Evolutionary conservation across 805 yeast genomes (phyloP).

Genomic region (Saturnispora sanitii): DNA sequence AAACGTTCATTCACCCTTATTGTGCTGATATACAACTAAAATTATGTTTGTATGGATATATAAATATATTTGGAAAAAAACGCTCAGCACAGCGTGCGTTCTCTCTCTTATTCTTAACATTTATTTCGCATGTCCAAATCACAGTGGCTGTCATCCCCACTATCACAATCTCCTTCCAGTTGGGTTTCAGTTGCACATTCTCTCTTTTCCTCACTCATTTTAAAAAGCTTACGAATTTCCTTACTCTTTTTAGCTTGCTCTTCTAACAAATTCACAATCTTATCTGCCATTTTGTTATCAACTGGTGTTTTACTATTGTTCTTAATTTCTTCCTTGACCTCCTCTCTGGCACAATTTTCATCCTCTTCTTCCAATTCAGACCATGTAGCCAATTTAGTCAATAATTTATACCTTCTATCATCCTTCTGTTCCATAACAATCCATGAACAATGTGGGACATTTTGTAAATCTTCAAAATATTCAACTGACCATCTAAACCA

Average conservation of each 20-base stretch:
- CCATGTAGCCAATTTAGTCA: conserved; percentile 66
- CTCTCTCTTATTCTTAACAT: background rate
- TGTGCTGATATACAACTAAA: too few species aligned
- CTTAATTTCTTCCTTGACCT: conserved; percentile 19
- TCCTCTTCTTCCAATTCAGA: conserved; percentile 36
- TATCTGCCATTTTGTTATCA: conserved; percentile 23
- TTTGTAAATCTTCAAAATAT: conserved; percentile 71
- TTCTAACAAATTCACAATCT: conserved; percentile 36
- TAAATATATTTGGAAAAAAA: too few species aligned
- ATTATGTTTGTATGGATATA: too few species aligned
- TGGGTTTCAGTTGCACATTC: background rate
- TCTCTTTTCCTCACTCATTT: background rate
- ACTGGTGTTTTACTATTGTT: conserved; percentile 13
- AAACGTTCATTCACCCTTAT: too few species aligned
- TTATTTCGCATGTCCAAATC: conserved; percentile 3
- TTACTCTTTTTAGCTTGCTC: conserved; percentile 20
- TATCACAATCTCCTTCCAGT: background rate
- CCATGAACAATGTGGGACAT: conserved; percentile 78
- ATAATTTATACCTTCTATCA: conserved; percentile 43
- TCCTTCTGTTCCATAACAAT: conserved; percentile 61
- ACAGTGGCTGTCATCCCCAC: conserved; percentile 6
- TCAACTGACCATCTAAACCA: conserved; percentile 94
- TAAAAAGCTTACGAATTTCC: conserved; percentile 3
- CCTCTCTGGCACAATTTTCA: conserved; percentile 17
- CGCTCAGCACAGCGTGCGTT: background rate